Conservation (phyloP, 345 rosid genomes). For the Populus euphratica region DNA sequence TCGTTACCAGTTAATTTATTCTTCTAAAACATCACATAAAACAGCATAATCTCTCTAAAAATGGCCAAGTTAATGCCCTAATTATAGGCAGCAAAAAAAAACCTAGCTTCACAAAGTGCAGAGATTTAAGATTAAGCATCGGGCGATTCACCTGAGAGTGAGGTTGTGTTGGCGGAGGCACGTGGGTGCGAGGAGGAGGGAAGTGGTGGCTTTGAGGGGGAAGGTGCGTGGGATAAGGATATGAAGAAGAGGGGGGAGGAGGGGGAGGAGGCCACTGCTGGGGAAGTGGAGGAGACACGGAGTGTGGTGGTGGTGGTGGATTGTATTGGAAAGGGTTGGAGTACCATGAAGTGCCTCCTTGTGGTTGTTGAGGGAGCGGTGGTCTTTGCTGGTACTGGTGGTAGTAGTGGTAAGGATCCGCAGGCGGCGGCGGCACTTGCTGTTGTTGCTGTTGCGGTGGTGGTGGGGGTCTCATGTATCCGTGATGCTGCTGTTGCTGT, state of each 20-base stretch:
- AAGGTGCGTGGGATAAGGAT: conserved; percentile 31
- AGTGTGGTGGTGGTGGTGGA: conserved; percentile 39
- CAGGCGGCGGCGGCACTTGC: conserved; percentile 26
- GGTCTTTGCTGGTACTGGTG: conserved; percentile 17
- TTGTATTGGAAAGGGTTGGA: conserved; percentile 20
- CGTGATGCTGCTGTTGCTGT: conserved; percentile 44
- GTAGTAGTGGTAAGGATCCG: conserved; percentile 42
- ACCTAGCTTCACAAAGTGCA: background rate
- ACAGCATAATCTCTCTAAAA: too few relatives aligned
- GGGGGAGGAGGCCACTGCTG: conserved; percentile 48
- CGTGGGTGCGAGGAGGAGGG: conserved; percentile 35
- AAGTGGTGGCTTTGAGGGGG: conserved; percentile 36
- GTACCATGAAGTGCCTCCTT: conserved; percentile 13
- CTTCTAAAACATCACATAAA: background rate
- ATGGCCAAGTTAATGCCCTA: too few relatives aligned
- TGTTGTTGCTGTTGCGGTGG: conserved; percentile 32
- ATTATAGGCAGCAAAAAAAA: background rate
- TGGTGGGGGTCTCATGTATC: conserved; percentile 45
- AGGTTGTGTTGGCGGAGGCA: conserved; percentile 26
- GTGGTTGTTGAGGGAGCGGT: conserved; percentile 22
- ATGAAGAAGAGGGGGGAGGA: conserved; percentile 25
- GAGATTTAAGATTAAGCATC: background rate
- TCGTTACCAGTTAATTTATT: background rate
- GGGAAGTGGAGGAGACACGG: conserved; percentile 53
- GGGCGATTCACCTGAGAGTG: conserved; percentile 45